A percentile compares a stretch with the other conserved stretches of the same genome.
Conservation (phyloP, 2,329 filamentous ascomycete genomes). For the Claviceps arundinis region DNA sequence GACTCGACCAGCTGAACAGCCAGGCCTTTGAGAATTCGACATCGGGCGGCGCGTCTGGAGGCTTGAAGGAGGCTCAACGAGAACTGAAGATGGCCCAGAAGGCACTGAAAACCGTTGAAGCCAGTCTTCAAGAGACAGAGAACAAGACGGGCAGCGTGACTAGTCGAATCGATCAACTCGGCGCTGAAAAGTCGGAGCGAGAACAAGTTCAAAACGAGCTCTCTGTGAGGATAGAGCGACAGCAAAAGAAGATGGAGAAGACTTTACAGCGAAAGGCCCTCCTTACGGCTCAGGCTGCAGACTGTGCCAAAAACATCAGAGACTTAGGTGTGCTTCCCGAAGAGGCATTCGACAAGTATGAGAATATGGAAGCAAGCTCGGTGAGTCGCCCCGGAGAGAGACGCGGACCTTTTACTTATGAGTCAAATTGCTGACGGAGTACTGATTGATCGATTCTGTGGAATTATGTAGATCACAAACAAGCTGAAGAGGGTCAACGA, state of each 20-base stretch:
- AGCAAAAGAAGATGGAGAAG: conserved; percentile 85
- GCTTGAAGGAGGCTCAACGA: conserved; percentile 63
- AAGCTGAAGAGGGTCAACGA: conserved; percentile 86
- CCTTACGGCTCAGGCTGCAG: conserved; percentile 60
- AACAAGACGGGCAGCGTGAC: conserved; percentile 45
- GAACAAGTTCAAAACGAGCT: conserved; percentile 65
- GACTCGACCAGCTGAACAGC: conserved; percentile 72
- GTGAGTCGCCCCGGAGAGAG: conserved; percentile 32
- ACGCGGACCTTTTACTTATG: not conserved
- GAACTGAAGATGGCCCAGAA: conserved; percentile 70
- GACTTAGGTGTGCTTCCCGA: conserved; percentile 88
- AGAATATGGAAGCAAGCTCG: conserved; percentile 64
- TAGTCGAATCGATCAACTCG: conserved; percentile 40
- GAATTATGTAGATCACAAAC: conserved; percentile 33
- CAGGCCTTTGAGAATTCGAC: conserved; percentile 55
- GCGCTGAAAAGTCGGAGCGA: conserved; percentile 44
- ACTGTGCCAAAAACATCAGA: conserved; percentile 78
- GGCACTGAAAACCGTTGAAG: conserved; percentile 50
- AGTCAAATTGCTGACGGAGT: not conserved
- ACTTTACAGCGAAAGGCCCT: conserved; percentile 78
- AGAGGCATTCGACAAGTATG: conserved; percentile 85
- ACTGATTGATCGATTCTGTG: conserved; percentile 7
- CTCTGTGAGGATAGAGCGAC: conserved; percentile 63
- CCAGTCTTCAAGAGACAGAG: conserved; percentile 63
- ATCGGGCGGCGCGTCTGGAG: conserved; percentile 47